phyloP scores from a whole-genome alignment of 768 basidiomycete species.

The Hypsizygus marmoreus region DNA sequence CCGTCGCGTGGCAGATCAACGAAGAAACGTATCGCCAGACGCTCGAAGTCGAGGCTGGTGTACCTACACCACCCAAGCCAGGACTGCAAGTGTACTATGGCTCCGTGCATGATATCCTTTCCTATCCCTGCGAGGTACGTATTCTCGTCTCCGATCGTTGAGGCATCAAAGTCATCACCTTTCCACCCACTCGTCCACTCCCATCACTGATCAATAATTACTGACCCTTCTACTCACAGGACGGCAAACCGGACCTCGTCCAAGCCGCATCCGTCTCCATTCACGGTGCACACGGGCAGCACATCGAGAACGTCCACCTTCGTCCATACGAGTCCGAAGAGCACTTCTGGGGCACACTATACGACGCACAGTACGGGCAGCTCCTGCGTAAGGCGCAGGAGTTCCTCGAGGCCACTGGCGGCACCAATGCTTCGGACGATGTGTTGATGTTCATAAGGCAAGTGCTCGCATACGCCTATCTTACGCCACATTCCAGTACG shows the following conservation, averaged over 20 bases:
- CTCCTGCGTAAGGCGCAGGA: constrained; percentile 68
- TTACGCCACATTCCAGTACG: neutral
- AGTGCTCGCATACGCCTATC: constrained; percentile 8
- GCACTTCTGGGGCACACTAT: constrained; percentile 78
- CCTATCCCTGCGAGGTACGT: constrained; percentile 87
- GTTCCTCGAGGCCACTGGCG: constrained; percentile 71
- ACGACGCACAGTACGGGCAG: constrained; percentile 60
- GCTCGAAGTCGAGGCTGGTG: constrained; percentile 53
- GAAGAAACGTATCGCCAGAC: constrained; percentile 77
- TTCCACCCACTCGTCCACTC: too few species aligned
- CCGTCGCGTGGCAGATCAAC: constrained; percentile 89
- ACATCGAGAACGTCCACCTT: constrained; percentile 86
- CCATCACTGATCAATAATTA: too few species aligned
- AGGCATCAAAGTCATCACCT: too few species aligned
- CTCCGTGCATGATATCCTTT: constrained; percentile 90
- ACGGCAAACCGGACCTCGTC: constrained; percentile 75
- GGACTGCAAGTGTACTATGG: constrained; percentile 81
- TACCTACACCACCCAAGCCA: constrained; percentile 28
- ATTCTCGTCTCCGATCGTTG: too few species aligned
- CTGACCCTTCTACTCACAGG: constrained; percentile 42
- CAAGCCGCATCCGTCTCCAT: constrained; percentile 87
- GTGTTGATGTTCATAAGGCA: constrained; percentile 88
- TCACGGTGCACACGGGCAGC: constrained; percentile 81
- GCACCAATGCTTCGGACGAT: constrained; percentile 63
- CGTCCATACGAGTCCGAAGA: constrained; percentile 67